Conservation (phyloP, 805 yeast genomes). For the Candida wancherniae region DNA sequence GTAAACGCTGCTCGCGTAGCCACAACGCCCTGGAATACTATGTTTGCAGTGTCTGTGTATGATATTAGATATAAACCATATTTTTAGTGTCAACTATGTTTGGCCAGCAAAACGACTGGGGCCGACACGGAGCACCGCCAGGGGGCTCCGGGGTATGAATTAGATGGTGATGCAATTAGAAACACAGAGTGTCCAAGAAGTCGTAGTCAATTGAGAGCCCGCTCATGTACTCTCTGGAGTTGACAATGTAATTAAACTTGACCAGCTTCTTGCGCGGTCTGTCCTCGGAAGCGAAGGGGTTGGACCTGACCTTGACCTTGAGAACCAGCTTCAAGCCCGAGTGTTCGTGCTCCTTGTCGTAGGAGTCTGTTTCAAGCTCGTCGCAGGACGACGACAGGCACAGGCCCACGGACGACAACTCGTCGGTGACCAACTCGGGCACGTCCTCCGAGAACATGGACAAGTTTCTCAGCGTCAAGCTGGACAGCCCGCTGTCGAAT, state of each 20-base stretch:
- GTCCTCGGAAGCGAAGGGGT: constrained; percentile 7
- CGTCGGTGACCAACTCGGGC: constrained; percentile 10
- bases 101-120: too few species aligned
- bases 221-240: constrained; percentile 42
- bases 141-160: too few species aligned
- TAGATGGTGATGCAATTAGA: constrained; percentile 19
- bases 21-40: too few species aligned
- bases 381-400: constrained; percentile 10
- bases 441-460: constrained; percentile 1
- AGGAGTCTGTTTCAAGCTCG: constrained; percentile 10
- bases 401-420: constrained; percentile 10
- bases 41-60: too few species aligned
- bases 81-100: too few species aligned
- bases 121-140: too few species aligned
- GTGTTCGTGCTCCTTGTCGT: constrained; percentile 10
- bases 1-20: too few species aligned
- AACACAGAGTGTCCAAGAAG: constrained; percentile 34
- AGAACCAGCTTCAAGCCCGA: constrained; percentile 18
- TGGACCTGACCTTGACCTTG: constrained; percentile 7
- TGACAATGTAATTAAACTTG: constrained; percentile 38
- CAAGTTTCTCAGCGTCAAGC: constrained; percentile 9
- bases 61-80: too few species aligned
- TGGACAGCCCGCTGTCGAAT: constrained; percentile 1
- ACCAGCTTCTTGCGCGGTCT: constrained; percentile 26
- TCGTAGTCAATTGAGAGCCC: constrained; percentile 42